Percentiles rank a stretch among this genome's conserved stretches.
Conservation (phyloP, 805 yeast species). For the Nakazawaea populi region DNA sequence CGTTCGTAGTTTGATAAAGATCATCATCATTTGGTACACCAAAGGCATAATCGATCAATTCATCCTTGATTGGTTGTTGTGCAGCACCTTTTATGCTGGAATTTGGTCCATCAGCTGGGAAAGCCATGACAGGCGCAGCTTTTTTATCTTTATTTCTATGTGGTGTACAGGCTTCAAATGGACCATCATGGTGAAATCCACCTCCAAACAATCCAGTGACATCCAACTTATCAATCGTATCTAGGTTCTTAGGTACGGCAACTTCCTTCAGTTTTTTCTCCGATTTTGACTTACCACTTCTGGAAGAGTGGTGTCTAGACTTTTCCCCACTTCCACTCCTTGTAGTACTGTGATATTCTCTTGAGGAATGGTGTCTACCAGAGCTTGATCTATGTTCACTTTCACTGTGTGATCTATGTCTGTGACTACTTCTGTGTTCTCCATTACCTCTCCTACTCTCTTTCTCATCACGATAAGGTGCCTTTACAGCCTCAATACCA, state of each 20-base stretch:
- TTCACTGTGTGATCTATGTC: constrained; percentile 16
- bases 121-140: constrained; percentile 91
- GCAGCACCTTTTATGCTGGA: constrained; percentile 64
- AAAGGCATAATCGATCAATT: constrained; percentile 69
- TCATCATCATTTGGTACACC: constrained; percentile 41
- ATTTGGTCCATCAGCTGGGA: constrained; percentile 95
- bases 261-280: constrained; percentile 31
- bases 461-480: constrained; percentile 53
- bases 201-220: constrained; percentile 93
- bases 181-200: constrained; percentile 96
- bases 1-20: neutral
- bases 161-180: constrained; percentile 97
- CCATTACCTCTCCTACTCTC: constrained; percentile 18
- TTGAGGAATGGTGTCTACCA: constrained; percentile 13
- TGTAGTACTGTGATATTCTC: constrained; percentile 8
- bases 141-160: constrained; percentile 74
- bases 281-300: constrained; percentile 15
- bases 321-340: constrained; percentile 14
- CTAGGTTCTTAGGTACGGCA: constrained; percentile 68
- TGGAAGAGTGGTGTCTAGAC: constrained; percentile 10
- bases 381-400: constrained; percentile 7
- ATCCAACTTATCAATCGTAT: constrained; percentile 91
- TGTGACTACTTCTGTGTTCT: constrained; percentile 12
- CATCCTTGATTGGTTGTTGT: constrained; percentile 50
- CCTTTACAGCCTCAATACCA: constrained; percentile 33